These are phyloP conservation scores for Fusarium abutilonis DNA, from an alignment of 2,329 filamentous ascomycete species.

Conservation along the genomic window DNA sequence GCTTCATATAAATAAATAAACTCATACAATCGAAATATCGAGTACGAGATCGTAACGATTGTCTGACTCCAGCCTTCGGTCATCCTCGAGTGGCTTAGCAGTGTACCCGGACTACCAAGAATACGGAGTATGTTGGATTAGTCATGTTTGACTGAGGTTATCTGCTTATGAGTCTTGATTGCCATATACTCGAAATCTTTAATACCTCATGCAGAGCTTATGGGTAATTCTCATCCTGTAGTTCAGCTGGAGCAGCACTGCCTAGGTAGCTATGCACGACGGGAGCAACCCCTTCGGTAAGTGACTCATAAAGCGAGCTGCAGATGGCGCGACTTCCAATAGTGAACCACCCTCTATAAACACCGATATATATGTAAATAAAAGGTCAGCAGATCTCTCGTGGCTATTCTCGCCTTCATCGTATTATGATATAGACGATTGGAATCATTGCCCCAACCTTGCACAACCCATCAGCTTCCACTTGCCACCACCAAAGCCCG, in stretches of 20 bases:
- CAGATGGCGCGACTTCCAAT: background rate
- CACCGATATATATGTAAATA: slow-evolving; percentile 6
- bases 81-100: slow-evolving; percentile 7
- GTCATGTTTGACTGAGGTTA: background rate
- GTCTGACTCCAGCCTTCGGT: slow-evolving; percentile 1
- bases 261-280: background rate
- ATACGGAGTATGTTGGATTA: background rate
- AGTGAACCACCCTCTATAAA: background rate
- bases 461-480: slow-evolving; percentile 6
- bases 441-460: slow-evolving; percentile 3
- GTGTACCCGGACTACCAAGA: background rate
- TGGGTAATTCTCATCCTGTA: background rate
- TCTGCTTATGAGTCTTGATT: background rate
- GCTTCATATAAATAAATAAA: background rate
- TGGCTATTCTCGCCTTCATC: slow-evolving; percentile 2
- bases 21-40: background rate
- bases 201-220: background rate
- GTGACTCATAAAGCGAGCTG: slow-evolving; percentile 23
- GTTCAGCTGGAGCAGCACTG: background rate
- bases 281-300: slow-evolving; percentile 17
- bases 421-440: background rate
- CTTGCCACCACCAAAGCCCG: slow-evolving; percentile 17
- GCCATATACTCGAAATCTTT: background rate
- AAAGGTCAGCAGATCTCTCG: background rate
- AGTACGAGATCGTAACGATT: background rate